Evolutionary conservation across 2,329 filamentous ascomycete species (phyloP).

Genomic region (Chaetothyriales sp.): DNA sequence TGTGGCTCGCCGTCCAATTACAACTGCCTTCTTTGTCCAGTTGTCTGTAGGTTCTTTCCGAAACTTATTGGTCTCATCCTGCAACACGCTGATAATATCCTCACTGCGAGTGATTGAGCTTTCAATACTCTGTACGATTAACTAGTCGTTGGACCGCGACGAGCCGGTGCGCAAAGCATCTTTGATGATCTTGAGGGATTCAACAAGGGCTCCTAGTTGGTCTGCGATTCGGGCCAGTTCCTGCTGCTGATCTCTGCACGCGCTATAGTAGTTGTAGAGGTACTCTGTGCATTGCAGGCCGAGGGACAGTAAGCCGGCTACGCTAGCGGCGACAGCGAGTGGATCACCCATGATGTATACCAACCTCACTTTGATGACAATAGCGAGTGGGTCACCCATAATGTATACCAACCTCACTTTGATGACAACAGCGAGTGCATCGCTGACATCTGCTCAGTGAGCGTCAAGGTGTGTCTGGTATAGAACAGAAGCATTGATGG

Average conservation of each 20-base stretch:
- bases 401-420: too few species aligned
- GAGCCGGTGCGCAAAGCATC: constrained; percentile 13
- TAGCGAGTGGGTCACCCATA: too few species aligned
- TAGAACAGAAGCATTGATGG: too few species aligned
- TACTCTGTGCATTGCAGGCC: constrained; percentile 24
- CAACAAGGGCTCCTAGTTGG: constrained; percentile 19
- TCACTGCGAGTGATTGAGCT: constrained; percentile 19
- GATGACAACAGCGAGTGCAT: too few species aligned
- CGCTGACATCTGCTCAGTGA: too few species aligned
- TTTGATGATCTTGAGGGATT: constrained; percentile 18
- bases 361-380: too few species aligned
- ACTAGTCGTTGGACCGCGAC: constrained; percentile 17
- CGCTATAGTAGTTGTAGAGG: constrained; percentile 24
- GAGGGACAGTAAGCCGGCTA: constrained; percentile 26
- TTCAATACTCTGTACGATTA: constrained; percentile 18
- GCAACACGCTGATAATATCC: constrained; percentile 21
- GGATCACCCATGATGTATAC: constrained; percentile 22
- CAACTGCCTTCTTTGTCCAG: neutral
- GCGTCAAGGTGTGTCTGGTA: too few species aligned
- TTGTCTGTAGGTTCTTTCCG: constrained; percentile 3
- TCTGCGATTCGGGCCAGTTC: constrained; percentile 20
- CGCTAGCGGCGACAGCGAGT: constrained; percentile 20
- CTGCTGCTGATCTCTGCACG: constrained; percentile 18
- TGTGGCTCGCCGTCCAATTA: constrained; percentile 11
- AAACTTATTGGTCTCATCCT: constrained; percentile 20